A percentile compares a stretch with the other conserved stretches of the same genome.
Conservation (phyloP, 805 yeast genomes). For the Metschnikowia baotianmanensis region DNA sequence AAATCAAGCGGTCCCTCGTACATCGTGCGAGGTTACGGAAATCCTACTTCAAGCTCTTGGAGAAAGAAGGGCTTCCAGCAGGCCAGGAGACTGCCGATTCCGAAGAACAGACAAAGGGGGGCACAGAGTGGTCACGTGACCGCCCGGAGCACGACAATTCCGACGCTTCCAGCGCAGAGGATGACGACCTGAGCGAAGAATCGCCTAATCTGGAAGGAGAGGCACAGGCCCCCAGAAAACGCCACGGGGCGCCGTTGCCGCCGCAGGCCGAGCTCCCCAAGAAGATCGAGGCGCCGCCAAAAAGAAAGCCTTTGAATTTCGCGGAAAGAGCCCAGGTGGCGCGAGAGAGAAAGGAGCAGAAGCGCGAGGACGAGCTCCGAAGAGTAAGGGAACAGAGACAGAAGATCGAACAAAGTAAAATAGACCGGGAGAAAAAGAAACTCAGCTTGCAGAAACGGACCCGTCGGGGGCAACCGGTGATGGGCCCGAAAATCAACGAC, state of each 20-base stretch:
- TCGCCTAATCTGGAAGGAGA: background rate
- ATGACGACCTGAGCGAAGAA: no score
- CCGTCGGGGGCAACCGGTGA: conserved; percentile 77
- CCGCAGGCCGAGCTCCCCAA: conserved; percentile 14
- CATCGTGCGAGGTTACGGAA: conserved; percentile 81
- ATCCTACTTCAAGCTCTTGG: conserved; percentile 74
- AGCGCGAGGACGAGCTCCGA: conserved; percentile 38
- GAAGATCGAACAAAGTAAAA: conserved; percentile 34
- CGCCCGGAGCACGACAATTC: background rate
- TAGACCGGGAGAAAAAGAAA: conserved; percentile 44
- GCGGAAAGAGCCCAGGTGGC: conserved; percentile 46
- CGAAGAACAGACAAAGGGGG: background rate
- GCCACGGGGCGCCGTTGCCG: conserved; percentile 9
- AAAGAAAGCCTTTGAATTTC: conserved; percentile 34
- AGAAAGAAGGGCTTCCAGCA: conserved; percentile 61
- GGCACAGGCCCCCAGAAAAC: conserved; percentile 18
- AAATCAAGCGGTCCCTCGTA: conserved; percentile 71
- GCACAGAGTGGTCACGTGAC: no score
- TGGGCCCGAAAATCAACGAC: conserved; percentile 84
- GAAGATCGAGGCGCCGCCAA: conserved; percentile 22
- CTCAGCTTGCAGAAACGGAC: conserved; percentile 50
- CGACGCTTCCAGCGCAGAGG: background rate
- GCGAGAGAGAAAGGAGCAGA: conserved; percentile 45
- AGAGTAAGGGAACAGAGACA: conserved; percentile 37
- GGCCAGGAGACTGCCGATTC: conserved; percentile 2